Conservation (phyloP, 192 early-diverging fungal species). For the Backusella circina region DNA sequence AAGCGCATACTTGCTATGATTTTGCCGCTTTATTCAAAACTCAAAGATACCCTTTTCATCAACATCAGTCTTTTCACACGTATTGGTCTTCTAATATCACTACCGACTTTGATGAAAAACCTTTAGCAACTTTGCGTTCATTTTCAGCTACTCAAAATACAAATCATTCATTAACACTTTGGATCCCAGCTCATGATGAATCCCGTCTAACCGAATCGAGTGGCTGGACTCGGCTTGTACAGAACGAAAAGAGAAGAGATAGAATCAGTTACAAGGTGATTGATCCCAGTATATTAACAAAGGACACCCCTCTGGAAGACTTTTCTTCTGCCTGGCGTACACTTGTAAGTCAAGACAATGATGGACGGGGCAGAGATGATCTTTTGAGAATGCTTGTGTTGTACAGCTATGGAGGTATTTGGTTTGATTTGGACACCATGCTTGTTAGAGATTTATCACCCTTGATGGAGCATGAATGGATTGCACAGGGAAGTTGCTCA, state of each 20-base stretch:
- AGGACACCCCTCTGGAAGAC: conserved; percentile 18
- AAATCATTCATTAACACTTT: conserved; percentile 21
- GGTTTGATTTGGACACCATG: conserved; percentile 29
- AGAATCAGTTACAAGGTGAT: conserved; percentile 7
- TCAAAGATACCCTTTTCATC: not conserved
- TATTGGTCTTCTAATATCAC: conserved; percentile 11
- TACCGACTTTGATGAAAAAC: conserved; percentile 15
- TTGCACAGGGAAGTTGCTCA: conserved; percentile 31
- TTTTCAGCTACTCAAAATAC: conserved; percentile 31
- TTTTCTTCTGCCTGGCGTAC: conserved; percentile 14
- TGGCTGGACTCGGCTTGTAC: conserved; percentile 16
- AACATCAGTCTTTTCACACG: not conserved
- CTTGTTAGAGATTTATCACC: conserved; percentile 35
- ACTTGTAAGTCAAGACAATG: not conserved
- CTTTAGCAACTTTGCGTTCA: conserved; percentile 18
- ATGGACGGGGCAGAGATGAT: not conserved
- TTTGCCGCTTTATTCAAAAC: conserved; percentile 14
- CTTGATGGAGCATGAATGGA: conserved; percentile 37
- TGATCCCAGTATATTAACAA: not conserved
- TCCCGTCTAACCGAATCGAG: conserved; percentile 4
- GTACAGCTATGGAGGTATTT: conserved; percentile 32
- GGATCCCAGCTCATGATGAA: conserved; percentile 18
- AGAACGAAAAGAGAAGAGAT: not conserved
- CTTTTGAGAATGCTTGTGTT: conserved; percentile 26
- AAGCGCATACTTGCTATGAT: conserved; percentile 23